Evolutionary conservation across 306 rosid species (phyloP).

Genomic region (Begonia fuchsioides): DNA sequence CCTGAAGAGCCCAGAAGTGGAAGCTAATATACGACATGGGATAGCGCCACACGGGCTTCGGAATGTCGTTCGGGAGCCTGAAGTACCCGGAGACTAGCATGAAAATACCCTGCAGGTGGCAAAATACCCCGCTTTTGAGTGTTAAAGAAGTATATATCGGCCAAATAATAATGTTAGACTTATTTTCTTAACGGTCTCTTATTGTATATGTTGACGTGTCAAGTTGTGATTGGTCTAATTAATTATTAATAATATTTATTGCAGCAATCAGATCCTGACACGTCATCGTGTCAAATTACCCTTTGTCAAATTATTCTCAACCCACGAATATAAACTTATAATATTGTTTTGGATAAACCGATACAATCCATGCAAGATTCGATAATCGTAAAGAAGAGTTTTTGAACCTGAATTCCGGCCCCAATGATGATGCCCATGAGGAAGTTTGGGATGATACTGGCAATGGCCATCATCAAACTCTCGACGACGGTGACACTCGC

Average conservation of each 20-base stretch:
- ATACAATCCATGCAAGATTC: not conserved
- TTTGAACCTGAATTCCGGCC: slow-evolving; percentile 83
- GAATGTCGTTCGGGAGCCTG: slow-evolving; percentile 95
- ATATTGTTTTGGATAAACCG: not conserved
- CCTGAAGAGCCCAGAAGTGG: slow-evolving; percentile 99
- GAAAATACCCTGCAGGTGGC: slow-evolving; percentile 80
- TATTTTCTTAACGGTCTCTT: too few relatives aligned
- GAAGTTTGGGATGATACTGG: slow-evolving; percentile 89
- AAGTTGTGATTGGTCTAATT: too few relatives aligned
- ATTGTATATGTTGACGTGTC: too few relatives aligned
- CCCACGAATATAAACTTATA: too few relatives aligned
- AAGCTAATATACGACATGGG: slow-evolving; percentile 98
- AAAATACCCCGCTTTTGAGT: not conserved
- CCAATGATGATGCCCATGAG: slow-evolving; percentile 98
- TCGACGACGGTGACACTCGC: slow-evolving; percentile 97
- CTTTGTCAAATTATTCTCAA: too few relatives aligned
- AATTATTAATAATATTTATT: too few relatives aligned
- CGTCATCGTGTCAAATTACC: too few relatives aligned
- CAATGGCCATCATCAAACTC: slow-evolving; percentile 98
- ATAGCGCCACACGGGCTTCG: slow-evolving; percentile 93
- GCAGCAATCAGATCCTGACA: too few relatives aligned
- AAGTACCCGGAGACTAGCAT: slow-evolving; percentile 98
- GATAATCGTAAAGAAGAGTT: not conserved
- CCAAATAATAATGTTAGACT: too few relatives aligned
- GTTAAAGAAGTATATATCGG: too few relatives aligned